A percentile compares a stretch with the other conserved stretches of the same genome.
These are phyloP conservation scores for Colletotrichum sp. DNA, from an alignment of 2,329 filamentous ascomycete genomes.

Conservation along the genomic window DNA sequence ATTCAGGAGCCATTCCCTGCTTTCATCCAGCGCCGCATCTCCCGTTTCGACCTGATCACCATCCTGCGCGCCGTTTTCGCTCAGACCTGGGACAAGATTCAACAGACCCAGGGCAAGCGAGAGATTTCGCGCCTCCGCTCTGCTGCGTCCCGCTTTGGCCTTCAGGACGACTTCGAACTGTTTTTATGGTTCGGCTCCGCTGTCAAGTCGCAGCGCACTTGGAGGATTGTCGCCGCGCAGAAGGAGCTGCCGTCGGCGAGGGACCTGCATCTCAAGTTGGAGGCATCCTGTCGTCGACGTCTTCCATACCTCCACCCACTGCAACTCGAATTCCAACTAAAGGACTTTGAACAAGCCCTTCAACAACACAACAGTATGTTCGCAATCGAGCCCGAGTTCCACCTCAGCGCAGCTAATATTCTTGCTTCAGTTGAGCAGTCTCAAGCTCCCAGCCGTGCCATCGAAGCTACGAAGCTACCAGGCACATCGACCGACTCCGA, in stretches of 20 bases:
- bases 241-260: not conserved
- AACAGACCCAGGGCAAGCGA: not conserved
- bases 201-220: not conserved
- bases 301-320: not conserved
- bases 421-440: not conserved
- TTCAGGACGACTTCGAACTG: not conserved
- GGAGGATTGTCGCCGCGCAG: not conserved
- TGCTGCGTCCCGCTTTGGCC: not conserved
- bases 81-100: not conserved
- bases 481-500: not conserved
- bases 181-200: not conserved
- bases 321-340: not conserved
- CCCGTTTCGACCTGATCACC: not conserved
- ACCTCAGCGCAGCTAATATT: not conserved
- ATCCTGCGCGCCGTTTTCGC: not conserved
- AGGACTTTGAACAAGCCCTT: not conserved
- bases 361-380: not conserved
- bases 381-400: not conserved
- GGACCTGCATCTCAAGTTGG: not conserved
- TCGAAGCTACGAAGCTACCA: not conserved
- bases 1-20: not conserved
- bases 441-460: not conserved
- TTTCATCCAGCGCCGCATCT: not conserved
- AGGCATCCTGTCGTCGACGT: not conserved
- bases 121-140: not conserved